Conservation (phyloP, 345 rosid genomes). For the Acer negundo region DNA sequence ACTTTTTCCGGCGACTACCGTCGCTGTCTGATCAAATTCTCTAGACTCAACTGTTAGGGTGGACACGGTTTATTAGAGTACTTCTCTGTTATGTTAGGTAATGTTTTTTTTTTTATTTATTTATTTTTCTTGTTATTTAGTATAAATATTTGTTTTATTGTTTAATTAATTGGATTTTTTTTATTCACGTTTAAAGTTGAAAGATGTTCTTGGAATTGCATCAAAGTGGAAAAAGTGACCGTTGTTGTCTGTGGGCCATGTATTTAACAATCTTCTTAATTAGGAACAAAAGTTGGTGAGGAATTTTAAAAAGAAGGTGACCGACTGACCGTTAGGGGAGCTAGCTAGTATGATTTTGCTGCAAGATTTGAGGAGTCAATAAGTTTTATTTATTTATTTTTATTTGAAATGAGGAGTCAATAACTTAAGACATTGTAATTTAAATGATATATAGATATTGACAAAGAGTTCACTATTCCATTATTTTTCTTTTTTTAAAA, state of each 20-base stretch:
- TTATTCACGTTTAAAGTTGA: not conserved
- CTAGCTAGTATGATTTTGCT: not conserved
- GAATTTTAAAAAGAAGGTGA: conserved; percentile 10
- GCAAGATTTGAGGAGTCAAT: not conserved
- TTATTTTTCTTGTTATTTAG: not conserved
- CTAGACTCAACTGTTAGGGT: conserved; percentile 15
- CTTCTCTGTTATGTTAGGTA: conserved; percentile 1
- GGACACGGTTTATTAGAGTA: not conserved
- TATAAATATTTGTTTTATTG: conserved; percentile 3
- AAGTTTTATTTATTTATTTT: too few species aligned
- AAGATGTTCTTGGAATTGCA: not conserved
- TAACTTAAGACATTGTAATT: too few species aligned
- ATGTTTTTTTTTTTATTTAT: not conserved
- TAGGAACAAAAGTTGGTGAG: not conserved
- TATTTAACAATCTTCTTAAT: not conserved
- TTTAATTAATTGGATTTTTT: conserved; percentile 2
- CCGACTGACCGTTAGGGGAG: conserved; percentile 21
- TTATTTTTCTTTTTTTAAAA: too few species aligned
- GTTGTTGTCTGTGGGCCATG: conserved; percentile 19
- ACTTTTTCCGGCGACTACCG: conserved; percentile 85
- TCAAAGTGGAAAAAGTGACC: conserved; percentile 15
- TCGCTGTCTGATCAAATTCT: conserved; percentile 80
- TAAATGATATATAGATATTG: too few species aligned
- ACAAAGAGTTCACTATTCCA: too few species aligned
- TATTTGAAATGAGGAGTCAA: too few species aligned